Conservation (phyloP, 2,329 filamentous ascomycete genomes). For the Ceratocystis alfenasii region DNA sequence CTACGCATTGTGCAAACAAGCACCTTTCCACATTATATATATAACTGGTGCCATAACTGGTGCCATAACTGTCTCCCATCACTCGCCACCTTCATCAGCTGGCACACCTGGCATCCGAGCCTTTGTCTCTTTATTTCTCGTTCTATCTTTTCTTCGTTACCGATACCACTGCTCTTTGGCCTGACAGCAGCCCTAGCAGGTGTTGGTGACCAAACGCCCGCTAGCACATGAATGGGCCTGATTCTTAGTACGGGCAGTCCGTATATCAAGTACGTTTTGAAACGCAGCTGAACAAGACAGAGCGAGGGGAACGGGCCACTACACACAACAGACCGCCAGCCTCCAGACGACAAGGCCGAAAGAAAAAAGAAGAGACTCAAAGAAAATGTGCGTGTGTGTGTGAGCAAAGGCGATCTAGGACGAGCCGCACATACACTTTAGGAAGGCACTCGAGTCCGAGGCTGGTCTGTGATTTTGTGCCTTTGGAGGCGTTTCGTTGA, state of each 20-base stretch:
- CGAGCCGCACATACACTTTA: slow-evolving; percentile 6
- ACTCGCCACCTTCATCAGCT: slow-evolving; percentile 1
- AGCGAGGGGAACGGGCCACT: neutral
- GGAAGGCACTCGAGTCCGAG: slow-evolving; percentile 3
- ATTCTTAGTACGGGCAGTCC: slow-evolving; percentile 13
- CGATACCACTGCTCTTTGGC: slow-evolving; percentile 5
- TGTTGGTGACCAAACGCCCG: slow-evolving; percentile 5
- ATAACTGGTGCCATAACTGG: neutral
- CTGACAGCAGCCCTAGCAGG: slow-evolving; percentile 7
- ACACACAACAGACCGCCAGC: neutral
- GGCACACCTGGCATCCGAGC: neutral
- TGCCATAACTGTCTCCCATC: neutral
- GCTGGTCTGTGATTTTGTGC: neutral
- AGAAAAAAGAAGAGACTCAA: neutral
- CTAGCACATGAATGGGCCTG: slow-evolving; percentile 8
- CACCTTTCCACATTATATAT: no score
- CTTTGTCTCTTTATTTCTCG: neutral
- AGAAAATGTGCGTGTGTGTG: neutral
- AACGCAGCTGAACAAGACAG: slow-evolving; percentile 1
- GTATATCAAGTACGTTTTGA: slow-evolving; percentile 12
- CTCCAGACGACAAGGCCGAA: neutral
- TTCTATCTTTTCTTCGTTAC: neutral
- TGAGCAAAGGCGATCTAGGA: slow-evolving; percentile 1
- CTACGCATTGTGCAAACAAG: neutral
- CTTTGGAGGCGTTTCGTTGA: neutral